Percentiles rank a stretch among this genome's conserved stretches.
Evolutionary conservation across 139 green algal species (phyloP).

Genomic region (Ulvella scutata): DNA sequence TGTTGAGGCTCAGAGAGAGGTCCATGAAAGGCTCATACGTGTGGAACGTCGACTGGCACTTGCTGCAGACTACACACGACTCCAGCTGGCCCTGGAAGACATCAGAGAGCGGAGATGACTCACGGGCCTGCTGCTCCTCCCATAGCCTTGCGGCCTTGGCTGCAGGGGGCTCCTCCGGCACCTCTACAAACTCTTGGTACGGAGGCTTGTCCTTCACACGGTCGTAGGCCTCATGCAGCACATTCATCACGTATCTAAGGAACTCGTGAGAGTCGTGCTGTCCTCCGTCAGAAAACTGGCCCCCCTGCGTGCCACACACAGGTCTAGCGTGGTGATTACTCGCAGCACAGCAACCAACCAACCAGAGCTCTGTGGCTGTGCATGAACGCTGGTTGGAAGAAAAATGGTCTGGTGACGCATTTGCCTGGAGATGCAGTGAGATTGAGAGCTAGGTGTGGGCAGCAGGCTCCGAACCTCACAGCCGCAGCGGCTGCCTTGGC

Average conservation of each 20-base stretch:
- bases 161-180: conserved; percentile 11
- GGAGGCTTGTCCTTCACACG: not conserved
- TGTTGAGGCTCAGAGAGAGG: conserved; percentile 27
- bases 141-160: conserved; percentile 31
- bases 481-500: too few species aligned
- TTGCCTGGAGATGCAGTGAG: too few species aligned
- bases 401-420: too few species aligned
- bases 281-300: conserved; percentile 28
- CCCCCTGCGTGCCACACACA: conserved; percentile 12
- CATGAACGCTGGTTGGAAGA: too few species aligned
- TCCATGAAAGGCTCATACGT: conserved; percentile 34
- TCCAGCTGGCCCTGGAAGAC: conserved; percentile 37
- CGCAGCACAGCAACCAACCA: too few species aligned
- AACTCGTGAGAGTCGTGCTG: conserved; percentile 47
- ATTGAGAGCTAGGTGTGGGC: too few species aligned
- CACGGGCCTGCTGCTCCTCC: conserved; percentile 9
- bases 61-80: conserved; percentile 30
- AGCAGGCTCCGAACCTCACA: too few species aligned
- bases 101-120: conserved; percentile 23
- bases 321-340: too few species aligned
- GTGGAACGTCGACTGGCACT: conserved; percentile 12
- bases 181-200: conserved; percentile 5
- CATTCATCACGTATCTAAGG: conserved; percentile 27
- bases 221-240: conserved; percentile 37
- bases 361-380: too few species aligned